A percentile compares a stretch with the other conserved stretches of the same genome.
Conservation (phyloP, 768 basidiomycete genomes). For the Royoungia palumana region DNA sequence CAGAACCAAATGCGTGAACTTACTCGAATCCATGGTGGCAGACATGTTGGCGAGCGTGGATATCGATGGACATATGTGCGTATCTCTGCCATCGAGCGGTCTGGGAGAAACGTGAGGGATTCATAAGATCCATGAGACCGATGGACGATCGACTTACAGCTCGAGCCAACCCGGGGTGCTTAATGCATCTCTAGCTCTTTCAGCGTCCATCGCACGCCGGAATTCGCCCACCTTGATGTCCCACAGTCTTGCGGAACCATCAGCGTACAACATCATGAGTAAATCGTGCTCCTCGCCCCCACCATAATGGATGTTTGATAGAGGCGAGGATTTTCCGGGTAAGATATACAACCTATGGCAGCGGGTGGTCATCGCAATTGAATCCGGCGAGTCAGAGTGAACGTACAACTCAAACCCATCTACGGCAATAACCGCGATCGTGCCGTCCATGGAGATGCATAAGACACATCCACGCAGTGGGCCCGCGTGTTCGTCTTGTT, state of each 20-base stretch:
- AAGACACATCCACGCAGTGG: slow-evolving; percentile 65
- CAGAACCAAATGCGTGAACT: slow-evolving; percentile 9
- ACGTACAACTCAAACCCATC: slow-evolving; percentile 78
- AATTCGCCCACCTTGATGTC: slow-evolving; percentile 81
- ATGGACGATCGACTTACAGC: slow-evolving; percentile 43
- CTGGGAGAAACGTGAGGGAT: slow-evolving; percentile 6
- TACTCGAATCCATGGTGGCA: slow-evolving; percentile 22
- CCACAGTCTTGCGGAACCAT: slow-evolving; percentile 82
- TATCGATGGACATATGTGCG: slow-evolving; percentile 23
- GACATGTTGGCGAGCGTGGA: slow-evolving; percentile 21
- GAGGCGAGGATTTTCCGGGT: slow-evolving; percentile 72
- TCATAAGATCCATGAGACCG: background rate
- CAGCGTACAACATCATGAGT: slow-evolving; percentile 70
- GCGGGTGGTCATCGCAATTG: background rate
- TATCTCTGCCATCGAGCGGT: slow-evolving; percentile 27
- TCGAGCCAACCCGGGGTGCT: slow-evolving; percentile 70
- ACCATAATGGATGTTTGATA: slow-evolving; percentile 60
- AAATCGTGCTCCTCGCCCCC: slow-evolving; percentile 50
- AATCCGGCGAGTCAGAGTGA: background rate
- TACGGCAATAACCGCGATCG: slow-evolving; percentile 73
- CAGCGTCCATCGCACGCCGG: slow-evolving; percentile 72
- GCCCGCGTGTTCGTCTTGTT: slow-evolving; percentile 46
- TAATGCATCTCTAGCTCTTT: slow-evolving; percentile 76
- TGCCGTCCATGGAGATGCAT: slow-evolving; percentile 75
- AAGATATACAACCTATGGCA: slow-evolving; percentile 66